Conservation (phyloP, 148 eudicot species). For the Tetragonia tetragonoides region DNA sequence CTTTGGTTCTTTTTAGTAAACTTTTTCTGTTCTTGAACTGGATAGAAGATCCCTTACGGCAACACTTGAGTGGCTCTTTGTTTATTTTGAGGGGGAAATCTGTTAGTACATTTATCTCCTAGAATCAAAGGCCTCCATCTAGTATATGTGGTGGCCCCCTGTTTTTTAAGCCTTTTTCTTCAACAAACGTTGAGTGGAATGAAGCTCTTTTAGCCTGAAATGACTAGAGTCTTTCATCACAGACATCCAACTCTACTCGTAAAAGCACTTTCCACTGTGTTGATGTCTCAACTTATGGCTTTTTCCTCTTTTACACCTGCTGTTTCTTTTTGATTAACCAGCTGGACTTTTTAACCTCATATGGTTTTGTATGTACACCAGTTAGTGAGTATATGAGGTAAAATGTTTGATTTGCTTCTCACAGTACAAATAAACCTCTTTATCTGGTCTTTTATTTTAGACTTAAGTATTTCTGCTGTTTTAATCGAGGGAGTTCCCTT, state of each 20-base stretch:
- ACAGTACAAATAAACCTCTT: not conserved
- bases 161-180: not conserved
- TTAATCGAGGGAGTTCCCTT: not conserved
- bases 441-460: not conserved
- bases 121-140: no score
- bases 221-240: conserved; percentile 9
- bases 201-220: not conserved
- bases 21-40: no score
- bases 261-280: conserved; percentile 9
- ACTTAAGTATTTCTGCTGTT: not conserved
- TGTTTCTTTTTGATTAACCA: conserved; percentile 11
- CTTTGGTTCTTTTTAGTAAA: not conserved
- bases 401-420: not conserved
- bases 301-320: not conserved
- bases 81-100: no score
- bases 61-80: no score
- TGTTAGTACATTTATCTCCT: no score
- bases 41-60: no score
- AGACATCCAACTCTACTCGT: conserved; percentile 1
- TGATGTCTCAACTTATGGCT: conserved; percentile 19
- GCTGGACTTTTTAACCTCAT: conserved; percentile 1
- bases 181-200: not conserved
- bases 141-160: no score
- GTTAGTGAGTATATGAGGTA: not conserved
- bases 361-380: not conserved